Conservation (phyloP, 2,329 filamentous ascomycete species). For the Stagonosporopsis tanaceti region DNA sequence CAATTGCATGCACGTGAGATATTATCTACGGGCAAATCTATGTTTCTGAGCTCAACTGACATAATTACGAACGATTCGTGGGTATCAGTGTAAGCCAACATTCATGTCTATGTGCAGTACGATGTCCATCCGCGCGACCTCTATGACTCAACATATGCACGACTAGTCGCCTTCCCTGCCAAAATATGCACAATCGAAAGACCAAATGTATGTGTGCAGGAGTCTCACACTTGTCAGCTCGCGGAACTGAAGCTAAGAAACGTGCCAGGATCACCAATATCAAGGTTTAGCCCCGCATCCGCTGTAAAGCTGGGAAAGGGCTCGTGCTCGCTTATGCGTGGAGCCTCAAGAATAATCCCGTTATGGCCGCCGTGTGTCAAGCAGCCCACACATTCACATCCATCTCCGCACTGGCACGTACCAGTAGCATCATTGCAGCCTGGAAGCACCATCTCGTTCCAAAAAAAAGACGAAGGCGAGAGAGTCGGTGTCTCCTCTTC, state of each 20-base stretch:
- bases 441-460: constrained; percentile 48
- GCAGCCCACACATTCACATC: constrained; percentile 62
- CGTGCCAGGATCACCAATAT: constrained; percentile 20
- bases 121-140: not conserved
- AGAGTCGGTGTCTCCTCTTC: constrained; percentile 46
- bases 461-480: constrained; percentile 50
- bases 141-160: not conserved
- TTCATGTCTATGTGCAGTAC: not conserved
- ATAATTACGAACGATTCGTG: not conserved
- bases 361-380: constrained; percentile 61
- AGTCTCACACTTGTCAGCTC: not conserved
- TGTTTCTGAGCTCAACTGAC: not conserved
- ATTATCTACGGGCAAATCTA: not conserved
- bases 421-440: constrained; percentile 59
- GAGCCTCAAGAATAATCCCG: constrained; percentile 49
- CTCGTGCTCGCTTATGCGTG: constrained; percentile 24
- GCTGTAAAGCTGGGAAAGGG: constrained; percentile 27
- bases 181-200: constrained; percentile 8
- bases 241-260: constrained; percentile 23
- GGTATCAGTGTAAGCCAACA: constrained; percentile 5
- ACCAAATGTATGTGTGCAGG: not conserved
- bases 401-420: constrained; percentile 61
- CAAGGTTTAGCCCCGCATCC: constrained; percentile 14
- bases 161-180: not conserved
- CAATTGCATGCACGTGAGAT: not conserved